These are phyloP conservation scores for Pluteus cervinus DNA, from an alignment of 768 basidiomycete species.

Conservation along the genomic window DNA sequence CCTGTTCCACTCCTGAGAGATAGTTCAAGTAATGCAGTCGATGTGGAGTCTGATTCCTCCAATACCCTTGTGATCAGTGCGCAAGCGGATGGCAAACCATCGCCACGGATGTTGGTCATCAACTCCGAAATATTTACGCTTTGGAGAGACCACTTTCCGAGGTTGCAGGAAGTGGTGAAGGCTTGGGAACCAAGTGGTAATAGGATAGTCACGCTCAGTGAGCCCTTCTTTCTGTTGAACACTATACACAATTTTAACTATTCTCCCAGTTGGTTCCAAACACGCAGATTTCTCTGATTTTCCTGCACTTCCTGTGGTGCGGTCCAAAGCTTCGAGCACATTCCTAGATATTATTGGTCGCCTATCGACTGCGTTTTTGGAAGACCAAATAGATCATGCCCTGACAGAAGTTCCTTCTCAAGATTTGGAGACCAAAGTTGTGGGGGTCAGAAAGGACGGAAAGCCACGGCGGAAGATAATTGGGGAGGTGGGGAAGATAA, in stretches of 20 bases:
- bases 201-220: constrained; percentile 45
- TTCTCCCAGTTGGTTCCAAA: constrained; percentile 31
- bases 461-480: constrained; percentile 35
- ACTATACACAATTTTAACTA: background rate
- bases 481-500: constrained; percentile 38
- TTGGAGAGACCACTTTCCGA: constrained; percentile 69
- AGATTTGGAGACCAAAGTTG: constrained; percentile 31
- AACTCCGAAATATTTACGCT: constrained; percentile 76
- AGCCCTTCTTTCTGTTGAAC: constrained; percentile 8
- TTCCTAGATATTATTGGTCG: constrained; percentile 29
- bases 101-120: constrained; percentile 53
- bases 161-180: constrained; percentile 46
- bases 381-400: constrained; percentile 28
- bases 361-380: constrained; percentile 38
- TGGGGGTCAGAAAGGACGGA: constrained; percentile 40
- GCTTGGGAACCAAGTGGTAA: constrained; percentile 45
- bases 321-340: constrained; percentile 22
- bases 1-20: constrained; percentile 27
- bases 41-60: constrained; percentile 3
- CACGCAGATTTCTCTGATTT: constrained; percentile 47
- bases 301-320: constrained; percentile 34
- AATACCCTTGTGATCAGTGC: constrained; percentile 3
- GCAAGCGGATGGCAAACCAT: constrained; percentile 6
- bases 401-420: constrained; percentile 22
- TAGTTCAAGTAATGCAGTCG: background rate